A percentile compares a stretch with the other conserved stretches of the same genome.
Evolutionary conservation across 805 yeast species (phyloP).

Genomic region (Saturnispora galanensis): DNA sequence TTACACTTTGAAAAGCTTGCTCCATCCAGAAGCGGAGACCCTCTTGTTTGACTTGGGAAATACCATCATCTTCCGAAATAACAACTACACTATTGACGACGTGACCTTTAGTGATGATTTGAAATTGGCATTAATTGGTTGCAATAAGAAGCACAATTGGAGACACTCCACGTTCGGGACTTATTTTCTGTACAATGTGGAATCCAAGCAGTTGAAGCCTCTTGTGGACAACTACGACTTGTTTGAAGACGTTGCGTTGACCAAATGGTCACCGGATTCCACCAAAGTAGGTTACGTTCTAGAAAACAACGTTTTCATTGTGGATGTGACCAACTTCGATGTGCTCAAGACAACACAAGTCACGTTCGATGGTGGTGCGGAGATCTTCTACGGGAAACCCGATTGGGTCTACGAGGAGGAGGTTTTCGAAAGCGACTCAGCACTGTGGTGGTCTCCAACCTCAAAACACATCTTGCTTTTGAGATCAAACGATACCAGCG

Average conservation of each 20-base stretch:
- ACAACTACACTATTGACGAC: slow-evolving; percentile 37
- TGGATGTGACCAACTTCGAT: slow-evolving; percentile 24
- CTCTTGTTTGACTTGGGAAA: slow-evolving; percentile 40
- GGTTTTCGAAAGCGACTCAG: slow-evolving; percentile 58
- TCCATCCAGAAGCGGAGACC: slow-evolving; percentile 35
- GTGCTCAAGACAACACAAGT: slow-evolving; percentile 33
- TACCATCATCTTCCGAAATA: slow-evolving; percentile 31
- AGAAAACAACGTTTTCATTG: slow-evolving; percentile 60
- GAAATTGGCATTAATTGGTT: slow-evolving; percentile 44
- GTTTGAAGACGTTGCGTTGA: slow-evolving; percentile 31
- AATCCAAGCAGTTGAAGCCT: slow-evolving; percentile 19
- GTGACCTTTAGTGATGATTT: slow-evolving; percentile 62
- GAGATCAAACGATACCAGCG: slow-evolving; percentile 63
- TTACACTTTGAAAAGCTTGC: slow-evolving; percentile 48
- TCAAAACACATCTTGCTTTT: slow-evolving; percentile 58
- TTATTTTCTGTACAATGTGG: slow-evolving; percentile 53
- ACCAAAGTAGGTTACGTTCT: slow-evolving; percentile 52
- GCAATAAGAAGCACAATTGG: slow-evolving; percentile 56
- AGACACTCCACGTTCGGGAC: slow-evolving; percentile 61
- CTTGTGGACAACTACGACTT: slow-evolving; percentile 14
- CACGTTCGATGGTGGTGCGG: slow-evolving; percentile 60
- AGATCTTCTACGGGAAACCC: slow-evolving; percentile 77
- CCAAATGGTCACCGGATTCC: slow-evolving; percentile 71
- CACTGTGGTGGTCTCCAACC: slow-evolving; percentile 82
- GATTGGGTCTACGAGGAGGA: slow-evolving; percentile 96